These are phyloP conservation scores for Picochlorum sp. DNA, from an alignment of 139 green algal genomes.

Conservation along the genomic window DNA sequence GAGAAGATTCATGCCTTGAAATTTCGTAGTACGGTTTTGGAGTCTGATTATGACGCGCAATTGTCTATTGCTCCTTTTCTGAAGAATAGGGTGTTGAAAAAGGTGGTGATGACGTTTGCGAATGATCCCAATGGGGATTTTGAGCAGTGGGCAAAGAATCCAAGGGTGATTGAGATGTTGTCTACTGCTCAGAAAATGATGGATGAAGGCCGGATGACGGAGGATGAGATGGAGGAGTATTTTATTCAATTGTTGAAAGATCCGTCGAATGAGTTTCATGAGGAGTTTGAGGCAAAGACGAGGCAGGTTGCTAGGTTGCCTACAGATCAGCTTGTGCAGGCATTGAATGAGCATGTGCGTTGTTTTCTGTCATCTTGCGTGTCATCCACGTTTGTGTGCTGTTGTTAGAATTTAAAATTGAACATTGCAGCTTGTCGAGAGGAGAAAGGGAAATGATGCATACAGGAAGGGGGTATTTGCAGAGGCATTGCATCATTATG, in stretches of 20 bases:
- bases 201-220: conserved; percentile 43
- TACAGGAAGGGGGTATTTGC: conserved; percentile 30
- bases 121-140: conserved; percentile 55
- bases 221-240: conserved; percentile 43
- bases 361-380: background rate
- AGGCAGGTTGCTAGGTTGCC: conserved; percentile 25
- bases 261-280: conserved; percentile 16
- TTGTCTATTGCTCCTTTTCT: conserved; percentile 45
- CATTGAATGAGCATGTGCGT: conserved; percentile 61
- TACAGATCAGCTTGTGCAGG: conserved; percentile 52
- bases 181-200: conserved; percentile 42
- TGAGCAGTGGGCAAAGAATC: conserved; percentile 45
- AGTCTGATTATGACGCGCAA: conserved; percentile 39
- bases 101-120: conserved; percentile 47
- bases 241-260: conserved; percentile 36
- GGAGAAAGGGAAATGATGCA: conserved; percentile 40
- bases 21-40: conserved; percentile 48
- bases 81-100: conserved; percentile 35
- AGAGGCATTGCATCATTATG: conserved; percentile 45
- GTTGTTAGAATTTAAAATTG: too few relatives aligned
- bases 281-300: conserved; percentile 26
- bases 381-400: background rate
- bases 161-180: conserved; percentile 49
- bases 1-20: conserved; percentile 28
- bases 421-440: conserved; percentile 39